A percentile compares a stretch with the other conserved stretches of the same genome.
Evolutionary conservation across 192 early-diverging fungal genomes (phyloP).

Genomic region (Entrophospora sp.): DNA sequence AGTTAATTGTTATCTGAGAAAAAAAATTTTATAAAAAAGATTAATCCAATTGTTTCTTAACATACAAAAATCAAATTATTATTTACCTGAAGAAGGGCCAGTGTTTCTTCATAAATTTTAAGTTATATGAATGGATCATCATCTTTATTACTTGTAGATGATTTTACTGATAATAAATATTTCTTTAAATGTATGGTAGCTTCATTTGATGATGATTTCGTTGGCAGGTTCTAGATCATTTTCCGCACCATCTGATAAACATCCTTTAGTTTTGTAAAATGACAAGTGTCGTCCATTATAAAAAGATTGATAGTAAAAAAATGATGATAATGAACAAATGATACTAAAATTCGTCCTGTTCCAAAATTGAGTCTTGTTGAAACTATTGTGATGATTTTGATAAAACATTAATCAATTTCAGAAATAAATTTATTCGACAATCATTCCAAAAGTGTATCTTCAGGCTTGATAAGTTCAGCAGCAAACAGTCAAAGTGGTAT

Average conservation of each 20-base stretch:
- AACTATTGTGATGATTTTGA: constrained; percentile 14
- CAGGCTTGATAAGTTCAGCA: constrained; percentile 31
- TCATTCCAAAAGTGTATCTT: constrained; percentile 33
- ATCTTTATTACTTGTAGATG: neutral
- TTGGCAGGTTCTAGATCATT: neutral
- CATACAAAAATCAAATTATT: neutral
- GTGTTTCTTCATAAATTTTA: constrained; percentile 3
- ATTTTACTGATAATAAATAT: neutral
- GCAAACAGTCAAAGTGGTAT: constrained; percentile 22
- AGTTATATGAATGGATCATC: constrained; percentile 1
- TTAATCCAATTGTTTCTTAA: neutral
- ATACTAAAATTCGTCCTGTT: neutral
- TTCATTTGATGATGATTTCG: neutral
- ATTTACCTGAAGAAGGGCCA: constrained; percentile 11
- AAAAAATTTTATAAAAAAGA: neutral
- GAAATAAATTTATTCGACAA: too few relatives aligned
- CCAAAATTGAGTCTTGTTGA: neutral
- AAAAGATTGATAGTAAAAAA: too few relatives aligned
- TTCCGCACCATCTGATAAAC: constrained; percentile 3
- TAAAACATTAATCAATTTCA: neutral
- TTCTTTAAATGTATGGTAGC: constrained; percentile 13
- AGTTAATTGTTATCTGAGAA: constrained; percentile 3
- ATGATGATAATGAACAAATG: neutral
- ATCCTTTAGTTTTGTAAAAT: neutral
- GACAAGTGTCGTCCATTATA: too few relatives aligned